Conservation (phyloP, 1,139 yeast genomes). For the Pichia sp. region DNA sequence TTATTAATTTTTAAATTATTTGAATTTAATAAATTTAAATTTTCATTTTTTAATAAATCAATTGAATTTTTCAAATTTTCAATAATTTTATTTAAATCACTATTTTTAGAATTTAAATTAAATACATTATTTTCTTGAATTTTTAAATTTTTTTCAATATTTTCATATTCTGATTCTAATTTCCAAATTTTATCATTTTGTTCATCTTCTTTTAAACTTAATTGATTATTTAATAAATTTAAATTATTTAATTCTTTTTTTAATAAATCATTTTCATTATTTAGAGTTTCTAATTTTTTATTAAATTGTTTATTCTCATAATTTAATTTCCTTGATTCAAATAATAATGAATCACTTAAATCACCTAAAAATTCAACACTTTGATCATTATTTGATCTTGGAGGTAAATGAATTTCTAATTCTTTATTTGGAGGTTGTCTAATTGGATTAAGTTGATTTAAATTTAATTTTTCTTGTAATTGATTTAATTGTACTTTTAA, state of each 20-base stretch:
- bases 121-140: constrained; percentile 9
- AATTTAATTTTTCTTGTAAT: constrained; percentile 41
- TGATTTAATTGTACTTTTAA: constrained; percentile 56
- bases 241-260: constrained; percentile 35
- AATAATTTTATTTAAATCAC: constrained; percentile 25
- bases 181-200: constrained; percentile 75
- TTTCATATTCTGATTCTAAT: constrained; percentile 32
- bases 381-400: constrained; percentile 9
- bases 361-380: constrained; percentile 81
- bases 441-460: constrained; percentile 8
- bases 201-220: constrained; percentile 34
- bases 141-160: constrained; percentile 15
- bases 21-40: constrained; percentile 35
- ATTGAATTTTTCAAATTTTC: constrained; percentile 38
- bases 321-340: constrained; percentile 73
- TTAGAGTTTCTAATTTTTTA: constrained; percentile 36
- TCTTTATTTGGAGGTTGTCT: constrained; percentile 14
- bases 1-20: constrained; percentile 31
- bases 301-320: constrained; percentile 58
- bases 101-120: constrained; percentile 30
- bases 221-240: constrained; percentile 29
- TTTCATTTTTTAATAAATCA: constrained; percentile 43
- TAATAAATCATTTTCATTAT: constrained; percentile 27
- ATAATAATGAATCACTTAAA: constrained; percentile 68
- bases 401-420: constrained; percentile 28